Base-by-base conservation (phyloP, 352 stramenopile genomes). In the Globisporangium perplexum region DNA sequence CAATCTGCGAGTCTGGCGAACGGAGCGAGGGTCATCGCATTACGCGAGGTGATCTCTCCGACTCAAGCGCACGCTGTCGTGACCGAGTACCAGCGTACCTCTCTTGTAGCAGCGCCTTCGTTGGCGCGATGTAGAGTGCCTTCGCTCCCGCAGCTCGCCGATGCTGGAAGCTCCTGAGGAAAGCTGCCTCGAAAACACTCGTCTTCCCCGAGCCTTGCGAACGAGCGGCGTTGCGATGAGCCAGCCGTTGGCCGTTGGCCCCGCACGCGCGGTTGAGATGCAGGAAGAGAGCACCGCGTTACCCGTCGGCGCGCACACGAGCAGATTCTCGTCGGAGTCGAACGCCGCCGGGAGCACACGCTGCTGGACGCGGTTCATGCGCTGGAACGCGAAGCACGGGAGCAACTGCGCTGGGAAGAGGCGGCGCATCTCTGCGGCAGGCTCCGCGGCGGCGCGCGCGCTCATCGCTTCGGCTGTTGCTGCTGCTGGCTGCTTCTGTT, bases 251-350 rank as follows among this genome's bases (percentile, higher is more conserved):
- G 28, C 30, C 30, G 12, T n/a, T n/a, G n/a, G n/a, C n/a, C n/a
- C n/a, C n/a, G n/a, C n/a, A n/a, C n/a, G n/a, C n/a, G n/a, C n/a
- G n/a, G n/a, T n/a, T n/a, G n/a, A 2, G 12, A 3, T 6, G 12
- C 41, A 28, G 7, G 3, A 15, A 15, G 41, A 46, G 1, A 20
- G 15, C 12, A 11, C 42, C 11, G 7, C 3, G 15, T 15, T 59
- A 77, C 71, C 73, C 28, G 73, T 81, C 20, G 73, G 73, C 10
- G 70, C 72, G 12, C 62, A 65, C 1, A 81, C 71, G 38, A 79
- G 51, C 46, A 84, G 64, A 35, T 74, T 79, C n/a, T 56, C 54
- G 17, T 44, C 28, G 1, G 33, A 50, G 20, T 47, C 53, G 54
- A 72, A 84, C 17, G 73, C 70, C 7, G 48, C 26, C 23, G 45